Evolutionary conservation across 805 yeast genomes (phyloP).

Genomic region (Kodamaea hsintzibuensis): DNA sequence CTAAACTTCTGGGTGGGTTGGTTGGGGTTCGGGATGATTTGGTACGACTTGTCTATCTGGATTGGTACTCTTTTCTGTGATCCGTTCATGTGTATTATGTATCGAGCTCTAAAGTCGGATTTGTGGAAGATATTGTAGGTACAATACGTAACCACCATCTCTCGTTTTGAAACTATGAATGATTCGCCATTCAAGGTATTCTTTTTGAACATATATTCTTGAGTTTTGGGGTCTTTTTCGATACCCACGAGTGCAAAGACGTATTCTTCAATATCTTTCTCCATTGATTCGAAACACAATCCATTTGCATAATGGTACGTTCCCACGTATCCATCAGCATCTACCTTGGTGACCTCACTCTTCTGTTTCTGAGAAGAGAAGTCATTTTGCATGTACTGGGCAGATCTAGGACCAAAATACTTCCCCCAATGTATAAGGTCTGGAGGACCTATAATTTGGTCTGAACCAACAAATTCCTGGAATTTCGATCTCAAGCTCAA

Average conservation of each 20-base stretch:
- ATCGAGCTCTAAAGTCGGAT: conserved; percentile 73
- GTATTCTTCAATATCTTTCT: conserved; percentile 29
- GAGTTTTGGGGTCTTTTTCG: conserved; percentile 12
- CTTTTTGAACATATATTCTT: conserved; percentile 19
- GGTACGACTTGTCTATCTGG: conserved; percentile 37
- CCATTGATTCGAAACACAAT: conserved; percentile 20
- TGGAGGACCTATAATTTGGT: conserved; percentile 32
- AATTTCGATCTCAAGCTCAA: conserved; percentile 26
- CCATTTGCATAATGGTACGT: conserved; percentile 43
- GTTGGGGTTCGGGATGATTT: conserved; percentile 20
- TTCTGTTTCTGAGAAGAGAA: conserved; percentile 18
- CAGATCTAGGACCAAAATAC: conserved; percentile 32
- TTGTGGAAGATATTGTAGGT: conserved; percentile 71
- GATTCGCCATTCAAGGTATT: conserved; percentile 6
- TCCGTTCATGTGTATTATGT: conserved; percentile 27
- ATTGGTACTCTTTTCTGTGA: conserved; percentile 18
- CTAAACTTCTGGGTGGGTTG: conserved; percentile 8
- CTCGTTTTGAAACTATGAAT: conserved; percentile 16
- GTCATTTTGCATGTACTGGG: conserved; percentile 27
- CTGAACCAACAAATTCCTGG: conserved; percentile 18
- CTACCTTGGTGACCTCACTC: conserved; percentile 15
- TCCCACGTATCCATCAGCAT: conserved; percentile 43
- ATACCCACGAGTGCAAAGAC: conserved; percentile 30
- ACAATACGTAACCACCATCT: conserved; percentile 56
- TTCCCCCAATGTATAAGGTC: conserved; percentile 42